Percentiles rank a stretch among this genome's conserved stretches.
Evolutionary conservation across 805 yeast species (phyloP).

Genomic region (Candida pini): DNA sequence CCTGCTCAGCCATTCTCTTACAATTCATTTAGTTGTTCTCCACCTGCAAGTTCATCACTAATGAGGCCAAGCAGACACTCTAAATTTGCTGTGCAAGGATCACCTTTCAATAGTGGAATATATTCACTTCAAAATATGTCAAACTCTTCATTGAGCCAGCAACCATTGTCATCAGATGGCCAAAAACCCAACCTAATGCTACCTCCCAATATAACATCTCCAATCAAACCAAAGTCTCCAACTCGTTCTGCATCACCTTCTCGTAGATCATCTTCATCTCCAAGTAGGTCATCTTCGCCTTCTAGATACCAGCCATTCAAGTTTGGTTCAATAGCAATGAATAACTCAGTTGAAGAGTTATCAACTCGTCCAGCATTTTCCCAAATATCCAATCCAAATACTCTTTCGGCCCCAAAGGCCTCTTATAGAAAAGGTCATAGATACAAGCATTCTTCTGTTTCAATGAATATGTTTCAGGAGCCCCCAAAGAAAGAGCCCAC

Average conservation of each 20-base stretch:
- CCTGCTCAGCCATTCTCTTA: slow-evolving; percentile 1
- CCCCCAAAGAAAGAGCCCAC: slow-evolving; percentile 70
- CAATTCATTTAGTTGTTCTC: background rate
- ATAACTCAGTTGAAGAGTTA: slow-evolving; percentile 18
- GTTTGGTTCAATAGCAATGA: slow-evolving; percentile 47
- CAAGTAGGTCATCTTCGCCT: slow-evolving; percentile 28
- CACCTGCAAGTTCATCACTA: background rate
- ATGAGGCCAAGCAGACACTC: slow-evolving; percentile 1
- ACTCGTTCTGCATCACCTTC: slow-evolving; percentile 23
- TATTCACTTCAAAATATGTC: slow-evolving; percentile 15
- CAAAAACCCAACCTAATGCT: slow-evolving; percentile 19
- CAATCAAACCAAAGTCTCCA: slow-evolving; percentile 20
- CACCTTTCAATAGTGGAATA: slow-evolving; percentile 1
- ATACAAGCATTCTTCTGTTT: slow-evolving; percentile 92
- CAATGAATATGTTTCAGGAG: slow-evolving; percentile 93
- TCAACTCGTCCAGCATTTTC: slow-evolving; percentile 5
- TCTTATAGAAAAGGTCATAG: slow-evolving; percentile 89
- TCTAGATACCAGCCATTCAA: slow-evolving; percentile 49
- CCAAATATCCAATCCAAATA: background rate
- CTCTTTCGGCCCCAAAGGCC: slow-evolving; percentile 34
- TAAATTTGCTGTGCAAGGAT: slow-evolving; percentile 1
- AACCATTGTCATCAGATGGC: slow-evolving; percentile 10
- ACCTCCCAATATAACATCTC: too few relatives aligned
- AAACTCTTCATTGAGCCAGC: slow-evolving; percentile 8
- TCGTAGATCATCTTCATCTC: slow-evolving; percentile 25